Evolutionary conservation across 106 monocot species (phyloP), one percentile per base, ranked within the genome.

Genomic region (Alisma plantagoaquatica): DNA sequence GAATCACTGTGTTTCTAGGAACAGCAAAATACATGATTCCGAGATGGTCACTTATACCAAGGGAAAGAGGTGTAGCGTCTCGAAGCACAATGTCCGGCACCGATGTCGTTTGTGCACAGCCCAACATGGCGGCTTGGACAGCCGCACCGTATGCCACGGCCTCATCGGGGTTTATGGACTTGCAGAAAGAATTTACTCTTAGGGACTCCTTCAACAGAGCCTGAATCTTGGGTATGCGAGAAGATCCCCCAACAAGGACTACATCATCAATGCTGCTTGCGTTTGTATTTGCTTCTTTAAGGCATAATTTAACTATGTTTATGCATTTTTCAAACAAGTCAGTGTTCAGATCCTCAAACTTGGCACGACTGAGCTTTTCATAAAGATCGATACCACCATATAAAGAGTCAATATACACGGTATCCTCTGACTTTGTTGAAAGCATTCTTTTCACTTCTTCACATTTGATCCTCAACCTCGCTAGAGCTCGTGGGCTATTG

Each of bases 261-360:
- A 62, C 62, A 31, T 62, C 50, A 20, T 62, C 35, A 1, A 62
- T 29, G 3, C 31, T 0, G n/a, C 19, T 33, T 27, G 33, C 43
- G 23, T 58, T 27, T 11, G 43, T 12, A 38, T 42, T 42, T 23
- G 57, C 57, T 46, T 84, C 84, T 26, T 62, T 61, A 46, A 84
- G 56, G 41, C 84, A 84, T 52, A 70, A 77, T 70, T 74, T 67
- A 2, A 83, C 77, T 4, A 63, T 70, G 30, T 73, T 70, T 66
- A 83, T 83, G 52, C 82, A 77, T 49, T 74, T 77, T 41, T 67
- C 53, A 47, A 83, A 77, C 6, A 81, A 43, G 43, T 81, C 80
- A 32, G 44, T 49, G 41, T 58, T 58, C 41, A 58, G 41, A 33
- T 58, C 57, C 24, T 58, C 57, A 38, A 58, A 58, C 7, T 38